Percentiles rank a stretch among this genome's conserved stretches.
These are phyloP conservation scores for Penicillium sp. DNA, from an alignment of 2,329 filamentous ascomycete genomes.

Conservation along the genomic window DNA sequence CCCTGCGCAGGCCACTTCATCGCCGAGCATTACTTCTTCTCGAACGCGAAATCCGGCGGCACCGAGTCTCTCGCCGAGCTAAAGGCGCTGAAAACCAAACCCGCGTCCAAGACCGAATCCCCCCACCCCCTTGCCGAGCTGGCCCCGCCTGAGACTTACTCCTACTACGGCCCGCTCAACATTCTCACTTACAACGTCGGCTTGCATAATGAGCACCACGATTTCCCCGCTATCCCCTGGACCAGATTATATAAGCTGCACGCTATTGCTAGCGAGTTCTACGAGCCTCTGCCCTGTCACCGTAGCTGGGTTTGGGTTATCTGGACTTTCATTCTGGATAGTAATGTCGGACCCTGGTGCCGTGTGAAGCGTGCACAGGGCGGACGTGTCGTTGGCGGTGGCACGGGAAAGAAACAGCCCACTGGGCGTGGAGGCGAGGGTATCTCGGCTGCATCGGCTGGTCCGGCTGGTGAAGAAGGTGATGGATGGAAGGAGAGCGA, in stretches of 20 bases:
- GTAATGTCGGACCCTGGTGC: conserved; percentile 82
- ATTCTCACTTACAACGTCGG: conserved; percentile 94
- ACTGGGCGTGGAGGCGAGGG: conserved; percentile 42
- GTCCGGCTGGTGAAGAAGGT: conserved; percentile 45
- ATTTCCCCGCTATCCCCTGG: conserved; percentile 97
- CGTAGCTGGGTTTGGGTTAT: conserved; percentile 89
- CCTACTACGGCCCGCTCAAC: conserved; percentile 93
- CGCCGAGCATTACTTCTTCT: conserved; percentile 85
- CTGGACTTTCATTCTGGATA: conserved; percentile 92
- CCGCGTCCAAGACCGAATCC: conserved; percentile 30
- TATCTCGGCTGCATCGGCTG: conserved; percentile 43
- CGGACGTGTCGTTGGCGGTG: conserved; percentile 53
- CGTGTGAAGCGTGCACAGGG: conserved; percentile 88
- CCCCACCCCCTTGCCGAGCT: conserved; percentile 56
- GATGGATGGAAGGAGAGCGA: conserved; percentile 65
- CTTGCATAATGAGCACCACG: conserved; percentile 97
- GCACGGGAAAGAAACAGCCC: conserved; percentile 11
- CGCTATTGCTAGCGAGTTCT: conserved; percentile 82
- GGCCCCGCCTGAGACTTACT: conserved; percentile 86
- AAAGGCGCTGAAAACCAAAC: conserved; percentile 32
- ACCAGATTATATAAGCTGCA: conserved; percentile 74
- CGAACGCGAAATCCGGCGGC: conserved; percentile 33
- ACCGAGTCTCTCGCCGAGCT: conserved; percentile 53
- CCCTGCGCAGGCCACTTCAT: conserved; percentile 97
- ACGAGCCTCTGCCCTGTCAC: conserved; percentile 78